Percentiles rank a stretch among this genome's conserved stretches.
Conservation (phyloP, 192 early-diverging fungal species). For the Rhizoclosmatium globosum region DNA sequence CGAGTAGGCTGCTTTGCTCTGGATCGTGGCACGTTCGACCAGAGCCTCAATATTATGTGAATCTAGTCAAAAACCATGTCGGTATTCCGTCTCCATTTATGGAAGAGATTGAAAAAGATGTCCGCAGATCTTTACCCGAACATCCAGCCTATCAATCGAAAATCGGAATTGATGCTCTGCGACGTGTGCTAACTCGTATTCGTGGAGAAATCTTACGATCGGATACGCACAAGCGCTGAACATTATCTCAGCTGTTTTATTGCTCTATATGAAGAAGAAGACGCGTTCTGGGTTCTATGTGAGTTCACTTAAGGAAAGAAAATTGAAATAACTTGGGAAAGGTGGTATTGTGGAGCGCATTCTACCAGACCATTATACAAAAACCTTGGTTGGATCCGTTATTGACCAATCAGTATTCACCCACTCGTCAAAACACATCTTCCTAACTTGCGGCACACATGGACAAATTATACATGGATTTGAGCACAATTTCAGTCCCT, state of each 20-base stretch:
- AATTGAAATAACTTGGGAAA: slow-evolving; percentile 15
- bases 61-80: slow-evolving; percentile 46
- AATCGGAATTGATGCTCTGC: slow-evolving; percentile 60
- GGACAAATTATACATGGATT: slow-evolving; percentile 63
- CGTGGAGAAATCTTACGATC: slow-evolving; percentile 66
- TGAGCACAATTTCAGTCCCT: slow-evolving; percentile 65
- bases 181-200: slow-evolving; percentile 66
- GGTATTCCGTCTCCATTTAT: slow-evolving; percentile 51
- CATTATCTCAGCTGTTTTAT: slow-evolving; percentile 63
- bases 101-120: slow-evolving; percentile 75
- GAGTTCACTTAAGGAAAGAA: slow-evolving; percentile 21
- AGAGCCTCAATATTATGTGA: slow-evolving; percentile 52
- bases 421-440: slow-evolving; percentile 54
- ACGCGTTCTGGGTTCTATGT: slow-evolving; percentile 70
- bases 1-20: slow-evolving; percentile 54
- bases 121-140: slow-evolving; percentile 65
- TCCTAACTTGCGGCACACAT: slow-evolving; percentile 57
- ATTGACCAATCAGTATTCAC: slow-evolving; percentile 67
- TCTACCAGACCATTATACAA: slow-evolving; percentile 68
- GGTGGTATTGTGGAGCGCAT: slow-evolving; percentile 64
- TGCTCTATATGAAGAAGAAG: slow-evolving; percentile 65
- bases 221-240: slow-evolving; percentile 73
- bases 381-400: slow-evolving; percentile 67
- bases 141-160: slow-evolving; percentile 65
- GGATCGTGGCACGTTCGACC: slow-evolving; percentile 64